Percentiles rank a stretch among this genome's conserved stretches.
These are phyloP conservation scores for Microbotryomycetes sp. DNA, from an alignment of 1,284 basidiomycete genomes.

Conservation along the genomic window DNA sequence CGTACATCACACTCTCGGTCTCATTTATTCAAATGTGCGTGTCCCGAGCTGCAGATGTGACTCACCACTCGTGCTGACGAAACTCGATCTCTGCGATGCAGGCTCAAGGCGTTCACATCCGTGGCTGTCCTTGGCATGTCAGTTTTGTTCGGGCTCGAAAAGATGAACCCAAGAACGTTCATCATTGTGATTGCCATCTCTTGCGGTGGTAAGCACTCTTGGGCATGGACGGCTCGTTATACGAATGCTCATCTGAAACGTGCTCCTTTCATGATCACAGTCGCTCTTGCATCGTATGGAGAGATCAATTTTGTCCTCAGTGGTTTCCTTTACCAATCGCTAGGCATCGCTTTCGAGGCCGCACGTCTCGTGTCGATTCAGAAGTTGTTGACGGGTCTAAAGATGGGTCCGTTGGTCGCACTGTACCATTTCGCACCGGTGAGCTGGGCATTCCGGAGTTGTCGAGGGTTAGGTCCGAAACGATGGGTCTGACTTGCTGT, in stretches of 20 bases:
- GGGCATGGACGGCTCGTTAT: background rate
- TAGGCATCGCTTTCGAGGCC: conserved; percentile 47
- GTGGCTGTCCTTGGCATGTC: conserved; percentile 39
- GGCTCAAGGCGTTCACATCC: conserved; percentile 47
- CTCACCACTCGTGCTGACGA: background rate
- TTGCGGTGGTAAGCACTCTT: conserved; percentile 37
- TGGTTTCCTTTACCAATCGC: conserved; percentile 46
- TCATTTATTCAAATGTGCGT: conserved; percentile 48
- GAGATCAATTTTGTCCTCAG: conserved; percentile 42
- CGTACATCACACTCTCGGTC: conserved; percentile 47
- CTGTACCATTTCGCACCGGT: conserved; percentile 47
- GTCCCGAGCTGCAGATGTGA: background rate
- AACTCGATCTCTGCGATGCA: conserved; percentile 21
- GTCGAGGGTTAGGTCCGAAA: conserved; percentile 18
- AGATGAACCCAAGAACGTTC: conserved; percentile 38
- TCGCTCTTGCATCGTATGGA: conserved; percentile 41
- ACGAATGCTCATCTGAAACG: background rate
- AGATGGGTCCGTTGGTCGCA: conserved; percentile 48
- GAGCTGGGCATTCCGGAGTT: background rate
- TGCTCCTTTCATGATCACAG: conserved; percentile 9
- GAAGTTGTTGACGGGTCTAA: conserved; percentile 47
- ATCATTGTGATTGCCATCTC: conserved; percentile 47
- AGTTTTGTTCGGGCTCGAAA: conserved; percentile 39
- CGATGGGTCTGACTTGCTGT: background rate
- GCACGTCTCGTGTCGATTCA: conserved; percentile 48